phyloP scores from a whole-genome alignment of 352 stramenopile species.

The Blastocystis sp. region DNA sequence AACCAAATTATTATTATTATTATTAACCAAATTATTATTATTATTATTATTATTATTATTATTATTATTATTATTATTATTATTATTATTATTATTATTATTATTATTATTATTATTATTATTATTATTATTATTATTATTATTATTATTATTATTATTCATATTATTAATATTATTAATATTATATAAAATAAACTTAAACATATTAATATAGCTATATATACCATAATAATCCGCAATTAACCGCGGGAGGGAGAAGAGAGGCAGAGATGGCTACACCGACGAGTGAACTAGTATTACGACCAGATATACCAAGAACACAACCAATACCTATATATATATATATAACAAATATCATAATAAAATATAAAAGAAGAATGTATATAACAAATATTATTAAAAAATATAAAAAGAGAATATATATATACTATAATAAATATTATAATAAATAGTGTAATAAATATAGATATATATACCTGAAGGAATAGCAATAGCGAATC shows the following conservation, averaged over 20 bases:
- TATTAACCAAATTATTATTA: no score
- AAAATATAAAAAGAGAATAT: no score
- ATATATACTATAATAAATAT: no score
- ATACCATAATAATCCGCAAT: conserved; percentile 46
- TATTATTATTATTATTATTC: no score
- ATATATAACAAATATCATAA: conserved; percentile 49
- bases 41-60: background rate
- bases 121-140: no score
- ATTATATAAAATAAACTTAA: background rate
- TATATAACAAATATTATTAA: no score
- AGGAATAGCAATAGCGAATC: conserved; percentile 51
- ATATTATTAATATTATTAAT: no score
- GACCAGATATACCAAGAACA: conserved; percentile 49
- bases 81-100: background rate
- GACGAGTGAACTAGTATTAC: conserved; percentile 51
- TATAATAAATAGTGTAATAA: no score
- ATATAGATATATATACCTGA: no score
- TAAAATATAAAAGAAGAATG: conserved; percentile 41
- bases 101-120: conserved; percentile 1
- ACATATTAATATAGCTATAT: conserved; percentile 13
- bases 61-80: background rate
- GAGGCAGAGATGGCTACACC: conserved; percentile 55
- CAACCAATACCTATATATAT: conserved; percentile 53
- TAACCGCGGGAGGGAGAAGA: conserved; percentile 54
- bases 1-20: no score